phyloP scores from a whole-genome alignment of 1,284 basidiomycete genomes.

The Rhodotorula sp. region DNA sequence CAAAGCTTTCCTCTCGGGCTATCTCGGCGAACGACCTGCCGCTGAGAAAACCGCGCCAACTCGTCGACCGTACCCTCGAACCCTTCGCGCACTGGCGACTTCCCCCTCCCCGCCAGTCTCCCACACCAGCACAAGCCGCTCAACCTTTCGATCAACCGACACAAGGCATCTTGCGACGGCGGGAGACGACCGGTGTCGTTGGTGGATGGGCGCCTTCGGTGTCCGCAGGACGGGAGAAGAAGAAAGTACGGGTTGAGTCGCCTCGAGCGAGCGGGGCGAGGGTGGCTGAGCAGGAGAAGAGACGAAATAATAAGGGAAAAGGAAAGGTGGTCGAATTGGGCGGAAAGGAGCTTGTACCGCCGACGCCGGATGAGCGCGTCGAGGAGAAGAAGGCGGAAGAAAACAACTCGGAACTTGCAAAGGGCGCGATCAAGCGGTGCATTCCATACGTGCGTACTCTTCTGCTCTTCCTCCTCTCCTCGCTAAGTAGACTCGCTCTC shows the following conservation, averaged over 20 bases:
- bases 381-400: background rate
- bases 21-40: no score
- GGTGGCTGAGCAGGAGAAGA: no score
- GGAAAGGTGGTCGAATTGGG: background rate
- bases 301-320: no score
- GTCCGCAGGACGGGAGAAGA: background rate
- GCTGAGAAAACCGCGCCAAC: background rate
- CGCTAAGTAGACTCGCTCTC: no score
- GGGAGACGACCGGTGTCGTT: background rate
- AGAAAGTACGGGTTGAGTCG: slow-evolving; percentile 18
- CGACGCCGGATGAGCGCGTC: slow-evolving; percentile 7
- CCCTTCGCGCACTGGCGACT: background rate
- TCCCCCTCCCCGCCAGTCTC: background rate
- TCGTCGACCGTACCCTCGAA: no score
- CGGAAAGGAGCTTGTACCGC: slow-evolving; percentile 7
- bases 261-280: background rate
- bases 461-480: no score
- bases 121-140: background rate
- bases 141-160: background rate
- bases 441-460: slow-evolving; percentile 18
- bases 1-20: no score
- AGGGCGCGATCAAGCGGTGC: slow-evolving; percentile 22
- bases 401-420: background rate
- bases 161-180: slow-evolving; percentile 8
- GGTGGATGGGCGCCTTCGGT: background rate